phyloP scores from a whole-genome alignment of 2,329 filamentous ascomycete genomes.

The Fusarium sp. region DNA sequence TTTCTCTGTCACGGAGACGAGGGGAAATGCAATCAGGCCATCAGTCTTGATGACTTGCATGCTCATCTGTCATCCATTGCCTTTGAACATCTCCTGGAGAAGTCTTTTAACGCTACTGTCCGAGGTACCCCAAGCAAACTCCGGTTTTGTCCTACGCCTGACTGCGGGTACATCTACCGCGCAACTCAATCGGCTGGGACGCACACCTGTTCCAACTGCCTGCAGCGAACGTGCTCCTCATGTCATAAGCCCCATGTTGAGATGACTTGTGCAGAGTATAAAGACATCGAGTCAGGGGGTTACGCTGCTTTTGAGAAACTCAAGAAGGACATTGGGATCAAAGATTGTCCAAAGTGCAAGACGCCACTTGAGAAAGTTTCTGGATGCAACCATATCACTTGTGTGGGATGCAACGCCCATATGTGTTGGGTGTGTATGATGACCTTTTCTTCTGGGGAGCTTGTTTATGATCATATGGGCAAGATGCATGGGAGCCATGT shows the following conservation, averaged over 20 bases:
- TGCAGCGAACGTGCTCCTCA: conserved; percentile 46
- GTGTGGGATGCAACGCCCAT: conserved; percentile 52
- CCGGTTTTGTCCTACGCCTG: conserved; percentile 55
- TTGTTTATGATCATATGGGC: conserved; percentile 5
- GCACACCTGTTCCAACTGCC: conserved; percentile 52
- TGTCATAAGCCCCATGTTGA: conserved; percentile 49
- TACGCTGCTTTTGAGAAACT: conserved; percentile 40
- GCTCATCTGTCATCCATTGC: conserved; percentile 40
- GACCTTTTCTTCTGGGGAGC: conserved; percentile 38
- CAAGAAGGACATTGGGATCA: conserved; percentile 50
- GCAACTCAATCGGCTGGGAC: background rate
- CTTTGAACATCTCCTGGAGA: conserved; percentile 51
- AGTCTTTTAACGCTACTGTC: conserved; percentile 50
- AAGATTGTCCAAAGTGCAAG: conserved; percentile 54
- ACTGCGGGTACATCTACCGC: conserved; percentile 57
- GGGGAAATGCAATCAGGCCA: conserved; percentile 28
- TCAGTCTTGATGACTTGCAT: conserved; percentile 33
- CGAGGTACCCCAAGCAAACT: conserved; percentile 45
- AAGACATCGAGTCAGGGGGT: conserved; percentile 38
- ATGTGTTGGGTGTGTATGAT: conserved; percentile 61
- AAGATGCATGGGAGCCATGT: background rate
- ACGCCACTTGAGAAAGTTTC: conserved; percentile 54
- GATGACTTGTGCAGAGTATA: conserved; percentile 49
- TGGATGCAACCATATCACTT: conserved; percentile 61
- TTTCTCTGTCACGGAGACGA: background rate